Evolutionary conservation across 768 basidiomycete genomes (phyloP), one percentile per base, ranked within the genome.

Genomic region (Mycena sanguinolenta): DNA sequence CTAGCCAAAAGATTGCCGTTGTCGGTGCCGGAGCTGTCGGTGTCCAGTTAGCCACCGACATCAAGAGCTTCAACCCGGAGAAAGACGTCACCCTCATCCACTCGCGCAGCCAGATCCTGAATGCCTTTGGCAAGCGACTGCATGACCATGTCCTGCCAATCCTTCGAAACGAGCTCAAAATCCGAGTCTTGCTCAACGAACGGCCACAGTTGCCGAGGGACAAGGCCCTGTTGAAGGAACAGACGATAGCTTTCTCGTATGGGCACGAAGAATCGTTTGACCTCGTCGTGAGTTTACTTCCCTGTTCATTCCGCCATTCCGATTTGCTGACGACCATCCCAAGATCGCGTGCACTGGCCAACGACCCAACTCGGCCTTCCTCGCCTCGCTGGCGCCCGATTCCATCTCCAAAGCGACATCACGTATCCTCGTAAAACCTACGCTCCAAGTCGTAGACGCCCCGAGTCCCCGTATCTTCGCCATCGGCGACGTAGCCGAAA

Each of bases 401-500:
- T 9, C 36, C 12, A 25, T 58, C 55, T 58, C 55, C 8, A 23
- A 58, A 23, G 19, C 38, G 55, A 58, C 55, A 6, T 58, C 55
- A n/a, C 55, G 55, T n/a, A 58, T 58, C 36, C 55, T 58, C 55
- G 55, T 58, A 6, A 58, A 38, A 13, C 55, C 55, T 14, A 58
- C 55, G 23, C 55, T 58, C 5, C 55, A 58, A 58, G n/a, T 58
- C 36, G 6, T 19, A 34, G 16, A 13, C 50, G 28, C 16, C 13
- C 27, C 28, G 16, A 58, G 14, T 10, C 55, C 55, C 32, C 55
- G 23, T 36, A 58, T 58, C 13, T 58, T 58, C 30, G 55, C 55
- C 4, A 19, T 58, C 2, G 55, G 55, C 23, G 55, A 58, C 23
- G 55, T 58, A 12, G 55, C 55, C 36, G 55, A 58, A 25, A n/a